Evolutionary conservation across 352 stramenopile genomes (phyloP), one percentile per base, ranked within the genome.

Genomic region (Thalassiosira livingstoniorum): DNA sequence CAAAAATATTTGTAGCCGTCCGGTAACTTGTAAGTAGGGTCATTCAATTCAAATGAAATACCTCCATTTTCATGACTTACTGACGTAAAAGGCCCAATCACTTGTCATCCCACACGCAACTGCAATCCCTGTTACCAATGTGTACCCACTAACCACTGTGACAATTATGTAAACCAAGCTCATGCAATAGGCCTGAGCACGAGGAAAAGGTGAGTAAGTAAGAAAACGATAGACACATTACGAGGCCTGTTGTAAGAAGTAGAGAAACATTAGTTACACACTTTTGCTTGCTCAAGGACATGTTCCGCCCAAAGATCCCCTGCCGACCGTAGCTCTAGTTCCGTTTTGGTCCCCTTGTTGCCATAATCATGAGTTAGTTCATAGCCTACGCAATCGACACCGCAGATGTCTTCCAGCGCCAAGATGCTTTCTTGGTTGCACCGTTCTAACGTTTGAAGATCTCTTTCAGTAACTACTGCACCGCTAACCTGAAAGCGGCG

Each of bases 181-280:
- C 86, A 94, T 92, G 3, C 92, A 90, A 67, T 94, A 95, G 2
- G 91, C 87, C 63, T n/a, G n/a, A n/a, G n/a, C n/a, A n/a, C n/a
- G n/a, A n/a, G n/a, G n/a, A n/a, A n/a, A n/a, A n/a, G n/a, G n/a
- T n/a, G n/a, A n/a, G n/a, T n/a, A n/a, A n/a, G n/a, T n/a, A n/a
- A n/a, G n/a, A n/a, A n/a, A n/a, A n/a, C n/a, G n/a, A n/a, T n/a
- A n/a, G n/a, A n/a, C n/a, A n/a, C n/a, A n/a, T n/a, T n/a, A n/a
- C n/a, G n/a, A n/a, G n/a, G n/a, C n/a, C 74, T 63, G 0, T 5
- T 45, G 34, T 45, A 43, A 31, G 45, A 60, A 27, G 34, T 27
- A 61, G 51, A 29, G 37, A 55, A 21, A 23, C 43, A 42, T 42
- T 1, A 23, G 1, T 18, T 23, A n/a, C 3, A 43, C 23, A 23